phyloP scores from a whole-genome alignment of 305 asterid species.

The Coffea humblotiana region DNA sequence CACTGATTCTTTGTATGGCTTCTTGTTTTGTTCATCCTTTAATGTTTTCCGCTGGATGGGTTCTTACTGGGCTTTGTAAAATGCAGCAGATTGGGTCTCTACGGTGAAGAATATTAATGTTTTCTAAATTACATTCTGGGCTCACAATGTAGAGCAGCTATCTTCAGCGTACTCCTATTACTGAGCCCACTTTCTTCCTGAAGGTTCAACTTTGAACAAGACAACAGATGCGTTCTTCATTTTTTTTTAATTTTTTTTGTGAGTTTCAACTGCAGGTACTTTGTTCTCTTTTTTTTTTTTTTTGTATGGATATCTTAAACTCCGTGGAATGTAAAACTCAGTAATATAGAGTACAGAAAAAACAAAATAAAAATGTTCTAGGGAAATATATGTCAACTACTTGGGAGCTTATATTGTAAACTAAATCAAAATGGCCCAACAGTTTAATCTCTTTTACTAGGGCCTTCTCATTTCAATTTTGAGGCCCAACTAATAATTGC shows the following conservation, averaged over 20 bases:
- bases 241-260: too few relatives aligned
- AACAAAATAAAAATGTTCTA: too few relatives aligned
- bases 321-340: too few relatives aligned
- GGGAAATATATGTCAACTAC: too few relatives aligned
- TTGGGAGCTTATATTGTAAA: too few relatives aligned
- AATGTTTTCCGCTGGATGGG: background rate
- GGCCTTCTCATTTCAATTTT: background rate
- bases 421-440: too few relatives aligned
- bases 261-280: too few relatives aligned
- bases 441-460: background rate
- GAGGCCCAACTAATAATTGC: background rate
- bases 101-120: background rate
- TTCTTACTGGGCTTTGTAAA: background rate
- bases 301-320: too few relatives aligned
- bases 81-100: background rate
- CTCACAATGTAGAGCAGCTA: background rate
- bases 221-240: too few relatives aligned
- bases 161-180: too few relatives aligned
- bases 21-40: conserved; percentile 17
- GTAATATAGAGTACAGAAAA: too few relatives aligned
- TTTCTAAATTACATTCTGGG: background rate
- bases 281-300: too few relatives aligned
- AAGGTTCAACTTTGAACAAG: background rate
- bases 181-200: background rate
- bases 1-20: conserved; percentile 13